phyloP scores from a whole-genome alignment of 2,329 filamentous ascomycete genomes.

The Aplosporella prunicola region DNA sequence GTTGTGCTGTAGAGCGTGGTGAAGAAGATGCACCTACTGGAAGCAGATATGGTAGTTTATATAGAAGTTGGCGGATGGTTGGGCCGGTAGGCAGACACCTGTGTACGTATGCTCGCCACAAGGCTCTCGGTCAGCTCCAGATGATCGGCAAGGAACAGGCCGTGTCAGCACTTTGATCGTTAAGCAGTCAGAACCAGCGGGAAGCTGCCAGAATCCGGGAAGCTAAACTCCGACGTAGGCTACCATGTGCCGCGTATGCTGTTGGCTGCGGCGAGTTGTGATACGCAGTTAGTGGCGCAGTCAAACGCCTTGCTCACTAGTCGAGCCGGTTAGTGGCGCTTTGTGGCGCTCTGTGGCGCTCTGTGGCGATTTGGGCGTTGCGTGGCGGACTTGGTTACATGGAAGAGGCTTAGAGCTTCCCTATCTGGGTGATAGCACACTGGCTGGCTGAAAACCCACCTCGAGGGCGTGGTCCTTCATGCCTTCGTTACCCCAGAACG shows the following conservation, averaged over 20 bases:
- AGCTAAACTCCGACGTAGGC: too few species aligned
- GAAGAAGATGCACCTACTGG: background rate
- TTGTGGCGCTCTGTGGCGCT: too few species aligned
- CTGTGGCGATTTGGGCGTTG: too few species aligned
- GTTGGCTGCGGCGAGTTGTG: constrained; percentile 4
- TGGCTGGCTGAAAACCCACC: too few species aligned
- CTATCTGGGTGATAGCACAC: too few species aligned
- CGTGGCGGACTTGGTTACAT: too few species aligned
- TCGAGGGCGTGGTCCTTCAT: too few species aligned
- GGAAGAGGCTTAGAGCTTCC: too few species aligned
- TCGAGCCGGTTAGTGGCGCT: too few species aligned
- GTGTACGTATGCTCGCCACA: constrained; percentile 9
- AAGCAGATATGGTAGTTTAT: background rate
- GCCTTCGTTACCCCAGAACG: too few species aligned
- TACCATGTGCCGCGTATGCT: constrained; percentile 3
- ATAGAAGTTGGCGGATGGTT: background rate
- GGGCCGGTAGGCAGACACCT: constrained; percentile 5
- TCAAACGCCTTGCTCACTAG: too few species aligned
- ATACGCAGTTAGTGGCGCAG: constrained; percentile 3
- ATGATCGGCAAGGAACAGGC: background rate
- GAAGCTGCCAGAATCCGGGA: constrained; percentile 4
- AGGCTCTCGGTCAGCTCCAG: constrained; percentile 1
- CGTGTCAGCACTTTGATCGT: background rate
- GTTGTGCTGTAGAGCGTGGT: too few species aligned
- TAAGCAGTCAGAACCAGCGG: constrained; percentile 7